A percentile compares a stretch with the other conserved stretches of the same genome.
These are phyloP conservation scores for Styphnolobium japonicum DNA, from an alignment of 306 rosid genomes.

Conservation along the genomic window DNA sequence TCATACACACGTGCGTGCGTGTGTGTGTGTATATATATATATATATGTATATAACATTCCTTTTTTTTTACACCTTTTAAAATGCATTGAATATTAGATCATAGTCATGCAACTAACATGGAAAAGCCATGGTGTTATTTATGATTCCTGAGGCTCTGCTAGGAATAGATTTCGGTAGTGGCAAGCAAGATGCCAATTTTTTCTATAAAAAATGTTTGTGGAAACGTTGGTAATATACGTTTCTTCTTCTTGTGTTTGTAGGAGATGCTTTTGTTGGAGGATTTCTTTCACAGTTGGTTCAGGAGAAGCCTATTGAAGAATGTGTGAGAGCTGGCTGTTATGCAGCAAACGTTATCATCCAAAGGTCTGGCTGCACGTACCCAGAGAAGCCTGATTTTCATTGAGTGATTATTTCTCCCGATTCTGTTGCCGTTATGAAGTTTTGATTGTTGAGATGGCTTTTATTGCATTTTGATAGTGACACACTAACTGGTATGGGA, in stretches of 20 bases:
- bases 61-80: background rate
- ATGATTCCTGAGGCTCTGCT: background rate
- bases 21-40: too few relatives aligned
- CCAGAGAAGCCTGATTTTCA: conserved; percentile 88
- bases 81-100: background rate
- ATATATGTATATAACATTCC: too few relatives aligned
- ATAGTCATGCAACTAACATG: background rate
- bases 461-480: conserved; percentile 6
- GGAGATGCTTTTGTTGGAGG: conserved; percentile 99
- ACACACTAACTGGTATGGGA: conserved; percentile 24
- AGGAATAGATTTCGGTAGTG: background rate
- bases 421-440: background rate
- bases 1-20: too few relatives aligned
- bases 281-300: conserved; percentile 79
- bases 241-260: conserved; percentile 32
- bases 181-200: background rate
- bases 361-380: conserved; percentile 92
- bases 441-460: conserved; percentile 25
- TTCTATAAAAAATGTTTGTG: background rate
- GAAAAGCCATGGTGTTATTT: background rate
- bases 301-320: conserved; percentile 71
- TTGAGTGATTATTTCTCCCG: conserved; percentile 21
- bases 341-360: conserved; percentile 87
- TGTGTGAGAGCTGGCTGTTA: conserved; percentile 84
- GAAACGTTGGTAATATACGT: conserved; percentile 1